Conservation (phyloP, 345 rosid genomes). For the Eutrema yunnanense region DNA sequence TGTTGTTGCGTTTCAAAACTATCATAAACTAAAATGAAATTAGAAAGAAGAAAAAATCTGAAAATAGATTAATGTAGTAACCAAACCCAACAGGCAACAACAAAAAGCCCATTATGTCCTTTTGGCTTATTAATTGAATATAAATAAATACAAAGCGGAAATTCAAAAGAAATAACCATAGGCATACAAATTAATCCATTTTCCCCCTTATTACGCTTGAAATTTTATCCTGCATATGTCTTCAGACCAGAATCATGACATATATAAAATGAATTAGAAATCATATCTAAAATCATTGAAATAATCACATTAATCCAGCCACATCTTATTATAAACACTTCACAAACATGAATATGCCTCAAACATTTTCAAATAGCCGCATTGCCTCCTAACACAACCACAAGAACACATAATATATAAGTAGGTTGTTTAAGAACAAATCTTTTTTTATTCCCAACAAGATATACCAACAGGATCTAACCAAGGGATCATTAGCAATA, state of each 20-base stretch:
- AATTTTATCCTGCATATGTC: not conserved
- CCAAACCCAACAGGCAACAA: not conserved
- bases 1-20: not conserved
- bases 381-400: constrained; percentile 10
- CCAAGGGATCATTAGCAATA: constrained; percentile 9
- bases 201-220: not conserved
- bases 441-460: not conserved
- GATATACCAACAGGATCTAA: constrained; percentile 24
- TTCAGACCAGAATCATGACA: not conserved
- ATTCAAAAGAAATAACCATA: not conserved
- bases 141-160: not conserved
- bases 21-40: not conserved
- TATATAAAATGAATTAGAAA: not conserved
- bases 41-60: not conserved
- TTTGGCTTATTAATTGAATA: not conserved
- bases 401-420: not conserved
- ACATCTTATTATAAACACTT: not conserved
- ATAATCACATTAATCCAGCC: not conserved
- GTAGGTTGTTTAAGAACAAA: not conserved
- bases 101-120: not conserved
- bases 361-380: constrained; percentile 24
- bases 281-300: not conserved
- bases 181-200: not conserved
- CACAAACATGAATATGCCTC: not conserved
- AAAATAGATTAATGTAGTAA: not conserved